phyloP scores from a whole-genome alignment of 2,329 filamentous ascomycete species.

The Cadophora luteo-olivacea region DNA sequence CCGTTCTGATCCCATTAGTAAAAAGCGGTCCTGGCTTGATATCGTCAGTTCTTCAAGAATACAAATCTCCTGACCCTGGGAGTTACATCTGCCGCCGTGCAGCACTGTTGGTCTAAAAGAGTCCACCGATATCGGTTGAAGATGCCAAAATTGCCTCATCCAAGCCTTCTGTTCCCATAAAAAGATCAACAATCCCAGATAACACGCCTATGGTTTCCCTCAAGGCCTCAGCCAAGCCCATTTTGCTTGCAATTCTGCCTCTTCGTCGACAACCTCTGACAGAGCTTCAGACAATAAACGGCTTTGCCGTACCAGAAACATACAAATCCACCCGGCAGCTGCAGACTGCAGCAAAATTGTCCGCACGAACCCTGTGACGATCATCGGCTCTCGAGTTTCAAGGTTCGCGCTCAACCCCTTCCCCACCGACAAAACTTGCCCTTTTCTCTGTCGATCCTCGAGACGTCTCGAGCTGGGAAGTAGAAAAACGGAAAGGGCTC shows the following conservation, averaged over 20 bases:
- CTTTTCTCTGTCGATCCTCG: not conserved
- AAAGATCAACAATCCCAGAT: not conserved
- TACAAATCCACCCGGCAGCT: not conserved
- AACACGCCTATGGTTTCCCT: conserved; percentile 18
- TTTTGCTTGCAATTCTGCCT: not conserved
- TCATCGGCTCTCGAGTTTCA: conserved; percentile 12
- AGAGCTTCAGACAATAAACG: conserved; percentile 14
- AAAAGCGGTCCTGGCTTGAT: not conserved
- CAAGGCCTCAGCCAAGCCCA: conserved; percentile 2
- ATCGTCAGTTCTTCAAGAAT: not conserved
- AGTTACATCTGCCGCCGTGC: not conserved
- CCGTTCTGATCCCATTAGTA: not conserved
- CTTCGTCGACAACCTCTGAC: not conserved
- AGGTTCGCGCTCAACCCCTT: not conserved
- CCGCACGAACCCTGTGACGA: conserved; percentile 8
- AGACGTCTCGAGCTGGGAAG: conserved; percentile 1
- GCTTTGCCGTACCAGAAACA: not conserved
- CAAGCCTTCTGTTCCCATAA: conserved; percentile 5
- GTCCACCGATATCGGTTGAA: not conserved
- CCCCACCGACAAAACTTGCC: conserved; percentile 18
- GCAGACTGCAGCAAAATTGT: not conserved
- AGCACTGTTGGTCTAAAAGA: not conserved
- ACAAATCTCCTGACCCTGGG: not conserved
- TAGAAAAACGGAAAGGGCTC: not conserved
- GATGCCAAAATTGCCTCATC: not conserved